Conservation (phyloP, 2,329 filamentous ascomycete genomes). For the Ophiostoma perfectum region DNA sequence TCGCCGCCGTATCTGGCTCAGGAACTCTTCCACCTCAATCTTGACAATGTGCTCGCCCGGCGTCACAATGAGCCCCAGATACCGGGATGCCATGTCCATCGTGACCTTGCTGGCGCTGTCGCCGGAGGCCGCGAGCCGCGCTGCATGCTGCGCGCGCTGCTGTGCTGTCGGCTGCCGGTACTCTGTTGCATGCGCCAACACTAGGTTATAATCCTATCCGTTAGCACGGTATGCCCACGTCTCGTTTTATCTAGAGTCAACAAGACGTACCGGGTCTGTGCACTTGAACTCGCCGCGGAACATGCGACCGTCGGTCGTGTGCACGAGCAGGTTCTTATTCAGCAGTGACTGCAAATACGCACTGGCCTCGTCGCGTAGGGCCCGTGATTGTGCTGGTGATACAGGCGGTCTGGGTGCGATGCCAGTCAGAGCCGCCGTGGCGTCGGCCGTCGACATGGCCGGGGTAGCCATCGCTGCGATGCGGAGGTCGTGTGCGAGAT, state of each 20-base stretch:
- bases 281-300: conserved; percentile 92
- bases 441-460: background rate
- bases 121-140: conserved; percentile 32
- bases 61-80: conserved; percentile 82
- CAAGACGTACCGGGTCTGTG: conserved; percentile 68
- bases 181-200: conserved; percentile 80
- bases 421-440: background rate
- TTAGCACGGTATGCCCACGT: background rate
- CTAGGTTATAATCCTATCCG: conserved; percentile 76
- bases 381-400: background rate
- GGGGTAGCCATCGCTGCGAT: background rate
- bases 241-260: too few species aligned
- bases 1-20: conserved; percentile 42
- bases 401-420: background rate
- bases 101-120: conserved; percentile 40
- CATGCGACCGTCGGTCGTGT: conserved; percentile 76
- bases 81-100: conserved; percentile 74
- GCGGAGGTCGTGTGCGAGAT: too few species aligned
- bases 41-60: conserved; percentile 79
- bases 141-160: conserved; percentile 39
- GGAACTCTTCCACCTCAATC: conserved; percentile 80
- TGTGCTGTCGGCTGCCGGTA: conserved; percentile 68
- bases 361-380: conserved; percentile 18
- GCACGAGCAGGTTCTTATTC: conserved; percentile 71
- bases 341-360: conserved; percentile 60